Evolutionary conservation across 768 basidiomycete genomes (phyloP), one percentile per base, ranked within the genome.

Genomic region (Calocybe indica): DNA sequence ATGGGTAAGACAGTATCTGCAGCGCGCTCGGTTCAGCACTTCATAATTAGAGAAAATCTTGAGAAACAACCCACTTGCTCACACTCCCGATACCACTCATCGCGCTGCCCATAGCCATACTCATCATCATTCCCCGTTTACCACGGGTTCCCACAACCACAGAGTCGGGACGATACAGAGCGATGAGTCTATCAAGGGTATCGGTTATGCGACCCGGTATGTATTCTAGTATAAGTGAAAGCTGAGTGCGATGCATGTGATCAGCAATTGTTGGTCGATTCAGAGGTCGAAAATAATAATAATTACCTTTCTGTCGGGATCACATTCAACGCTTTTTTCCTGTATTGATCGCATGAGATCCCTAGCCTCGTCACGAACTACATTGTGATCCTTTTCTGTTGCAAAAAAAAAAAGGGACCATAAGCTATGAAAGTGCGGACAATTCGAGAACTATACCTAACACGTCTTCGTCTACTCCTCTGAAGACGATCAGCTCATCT

Each of bases 101-200:
- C 22, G 22, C 22, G 22, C 22, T 22, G 22, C 22, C 22, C 22
- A 22, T 22, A 4, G 22, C 22, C 39, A 62, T 60, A 33, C 50
- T 59, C 42, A 62, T 62, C 57, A 55, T 62, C 46, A 64, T 61
- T 38, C 60, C 63, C 12, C 71, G 64, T 50, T 79, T 73, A 0
- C 92, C 95, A 11, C 88, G 78, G 7, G 90, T 92, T 13, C 96
- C 95, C 29, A 98, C 95, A 10, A 99, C 85, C 45, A 99, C 76
- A 0, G 89, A 86, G 62, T 95, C 92, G 5, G 92, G 92, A 33
- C 88, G 85, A 58, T 95, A 93, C 6, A 96, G 77, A 0, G 91
- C 88, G 53, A 95, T 93, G 50, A 94, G 79, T 44, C 94, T 85
- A 59, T 97, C 91, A 46, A 98, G 83, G 7, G 89, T 90, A 43